These are phyloP conservation scores for Tarenaya hassleriana DNA, from an alignment of 345 rosid genomes.

Conservation along the genomic window DNA sequence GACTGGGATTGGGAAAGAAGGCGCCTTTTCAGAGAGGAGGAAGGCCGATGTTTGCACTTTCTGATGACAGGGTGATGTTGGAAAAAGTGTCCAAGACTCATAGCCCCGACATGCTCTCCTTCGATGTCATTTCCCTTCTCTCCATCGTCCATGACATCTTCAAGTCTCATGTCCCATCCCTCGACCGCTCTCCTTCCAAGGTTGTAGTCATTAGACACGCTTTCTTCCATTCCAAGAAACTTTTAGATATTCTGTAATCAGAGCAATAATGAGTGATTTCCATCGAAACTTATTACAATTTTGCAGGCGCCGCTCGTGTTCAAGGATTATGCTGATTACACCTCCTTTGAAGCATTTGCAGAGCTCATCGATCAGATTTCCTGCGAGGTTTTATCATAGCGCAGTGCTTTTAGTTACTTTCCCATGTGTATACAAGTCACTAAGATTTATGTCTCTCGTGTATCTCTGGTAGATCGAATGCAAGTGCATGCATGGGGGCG, in stretches of 20 bases:
- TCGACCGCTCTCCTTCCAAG: slow-evolving; percentile 27
- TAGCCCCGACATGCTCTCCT: slow-evolving; percentile 48
- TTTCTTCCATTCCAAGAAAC: not conserved
- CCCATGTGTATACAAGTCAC: not conserved
- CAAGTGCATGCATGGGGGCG: slow-evolving; percentile 56
- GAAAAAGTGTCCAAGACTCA: slow-evolving; percentile 57
- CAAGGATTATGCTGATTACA: slow-evolving; percentile 40
- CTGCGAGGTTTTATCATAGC: slow-evolving; percentile 39
- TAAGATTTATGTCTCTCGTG: slow-evolving; percentile 6
- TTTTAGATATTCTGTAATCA: not conserved
- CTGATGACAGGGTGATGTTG: slow-evolving; percentile 54
- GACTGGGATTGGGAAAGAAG: slow-evolving; percentile 30
- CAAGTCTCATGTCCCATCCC: slow-evolving; percentile 37
- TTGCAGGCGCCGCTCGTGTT: slow-evolving; percentile 26
- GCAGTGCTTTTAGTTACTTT: not conserved
- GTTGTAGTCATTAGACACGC: slow-evolving; percentile 24
- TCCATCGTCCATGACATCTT: slow-evolving; percentile 64
- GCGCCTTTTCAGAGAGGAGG: slow-evolving; percentile 35
- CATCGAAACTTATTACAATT: too few relatives aligned
- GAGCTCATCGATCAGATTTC: slow-evolving; percentile 58
- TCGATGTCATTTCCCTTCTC: slow-evolving; percentile 60
- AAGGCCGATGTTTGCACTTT: slow-evolving; percentile 35
- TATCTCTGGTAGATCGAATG: slow-evolving; percentile 41
- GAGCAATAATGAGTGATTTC: too few relatives aligned
- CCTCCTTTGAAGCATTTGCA: slow-evolving; percentile 40